phyloP scores from a whole-genome alignment of 768 basidiomycete genomes.

The Boletales sp. region DNA sequence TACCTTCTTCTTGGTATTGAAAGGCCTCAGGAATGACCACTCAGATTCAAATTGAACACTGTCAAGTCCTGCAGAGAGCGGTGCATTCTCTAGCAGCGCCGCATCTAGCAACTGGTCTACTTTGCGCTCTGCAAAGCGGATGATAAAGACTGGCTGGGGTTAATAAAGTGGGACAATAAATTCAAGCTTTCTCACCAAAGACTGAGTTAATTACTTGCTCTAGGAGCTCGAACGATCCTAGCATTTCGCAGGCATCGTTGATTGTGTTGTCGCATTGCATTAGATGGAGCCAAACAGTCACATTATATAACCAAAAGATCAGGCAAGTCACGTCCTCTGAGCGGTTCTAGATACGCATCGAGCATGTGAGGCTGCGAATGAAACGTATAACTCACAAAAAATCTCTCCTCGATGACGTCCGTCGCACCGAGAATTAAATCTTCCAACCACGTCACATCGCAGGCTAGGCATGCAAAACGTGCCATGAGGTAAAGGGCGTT shows the following conservation, averaged over 20 bases:
- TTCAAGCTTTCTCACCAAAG: conserved; percentile 57
- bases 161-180: conserved; percentile 1
- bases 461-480: conserved; percentile 89
- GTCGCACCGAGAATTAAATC: conserved; percentile 89
- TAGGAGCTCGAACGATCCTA: conserved; percentile 81
- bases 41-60: conserved; percentile 92
- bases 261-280: conserved; percentile 82
- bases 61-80: conserved; percentile 75
- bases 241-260: conserved; percentile 73
- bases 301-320: conserved; percentile 94
- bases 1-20: conserved; percentile 58
- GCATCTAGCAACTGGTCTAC: conserved; percentile 86
- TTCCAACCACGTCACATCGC: conserved; percentile 89
- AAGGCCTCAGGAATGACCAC: conserved; percentile 86
- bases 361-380: conserved; percentile 5
- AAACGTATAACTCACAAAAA: conserved; percentile 66
- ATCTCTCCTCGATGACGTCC: conserved; percentile 86
- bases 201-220: conserved; percentile 94
- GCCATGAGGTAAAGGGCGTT: conserved; percentile 88
- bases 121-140: conserved; percentile 84
- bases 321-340: conserved; percentile 84
- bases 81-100: conserved; percentile 77
- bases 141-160: conserved; percentile 74
- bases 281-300: conserved; percentile 86
- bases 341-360: conserved; percentile 50